A percentile compares a stretch with the other conserved stretches of the same genome.
Evolutionary conservation across 2,329 filamentous ascomycete species (phyloP).

Genomic region (Rosellinia necatrix): DNA sequence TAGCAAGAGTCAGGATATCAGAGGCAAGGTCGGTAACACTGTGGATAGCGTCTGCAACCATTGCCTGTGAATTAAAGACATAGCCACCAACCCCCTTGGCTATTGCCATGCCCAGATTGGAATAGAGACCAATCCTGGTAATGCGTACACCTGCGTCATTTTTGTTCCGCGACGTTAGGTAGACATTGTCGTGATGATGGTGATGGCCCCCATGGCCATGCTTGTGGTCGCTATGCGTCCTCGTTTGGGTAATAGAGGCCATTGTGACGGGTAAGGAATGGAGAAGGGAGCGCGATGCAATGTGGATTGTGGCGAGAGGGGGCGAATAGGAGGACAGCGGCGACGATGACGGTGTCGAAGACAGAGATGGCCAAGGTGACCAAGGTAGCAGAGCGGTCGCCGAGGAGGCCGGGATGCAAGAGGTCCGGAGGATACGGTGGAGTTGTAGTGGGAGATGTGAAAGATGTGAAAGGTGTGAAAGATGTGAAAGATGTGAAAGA

Average conservation of each 20-base stretch:
- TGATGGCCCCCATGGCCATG: slow-evolving; percentile 68
- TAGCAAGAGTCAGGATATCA: slow-evolving; percentile 90
- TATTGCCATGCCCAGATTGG: slow-evolving; percentile 92
- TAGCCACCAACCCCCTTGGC: slow-evolving; percentile 92
- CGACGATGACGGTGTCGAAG: slow-evolving; percentile 9
- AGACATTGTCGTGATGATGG: slow-evolving; percentile 83
- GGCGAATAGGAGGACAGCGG: background rate
- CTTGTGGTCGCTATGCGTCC: slow-evolving; percentile 57
- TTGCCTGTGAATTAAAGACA: slow-evolving; percentile 90
- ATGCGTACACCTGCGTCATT: slow-evolving; percentile 93
- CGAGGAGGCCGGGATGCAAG: slow-evolving; percentile 10
- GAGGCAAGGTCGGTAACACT: slow-evolving; percentile 94
- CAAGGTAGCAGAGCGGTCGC: background rate
- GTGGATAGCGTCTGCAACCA: slow-evolving; percentile 93
- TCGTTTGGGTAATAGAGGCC: slow-evolving; percentile 50
- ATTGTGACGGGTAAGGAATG: slow-evolving; percentile 32
- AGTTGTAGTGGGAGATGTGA: slow-evolving; percentile 23
- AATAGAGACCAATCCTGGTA: slow-evolving; percentile 83
- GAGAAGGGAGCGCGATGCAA: slow-evolving; percentile 24
- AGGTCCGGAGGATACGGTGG: slow-evolving; percentile 33
- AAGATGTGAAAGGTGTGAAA: slow-evolving; percentile 33
- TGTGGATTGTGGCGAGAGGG: slow-evolving; percentile 17
- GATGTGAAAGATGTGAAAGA: slow-evolving; percentile 26
- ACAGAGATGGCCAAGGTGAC: too few relatives aligned
- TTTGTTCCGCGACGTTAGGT: slow-evolving; percentile 80